Conservation (phyloP, 78 protist species). For the Thecamonas trahens region DNA sequence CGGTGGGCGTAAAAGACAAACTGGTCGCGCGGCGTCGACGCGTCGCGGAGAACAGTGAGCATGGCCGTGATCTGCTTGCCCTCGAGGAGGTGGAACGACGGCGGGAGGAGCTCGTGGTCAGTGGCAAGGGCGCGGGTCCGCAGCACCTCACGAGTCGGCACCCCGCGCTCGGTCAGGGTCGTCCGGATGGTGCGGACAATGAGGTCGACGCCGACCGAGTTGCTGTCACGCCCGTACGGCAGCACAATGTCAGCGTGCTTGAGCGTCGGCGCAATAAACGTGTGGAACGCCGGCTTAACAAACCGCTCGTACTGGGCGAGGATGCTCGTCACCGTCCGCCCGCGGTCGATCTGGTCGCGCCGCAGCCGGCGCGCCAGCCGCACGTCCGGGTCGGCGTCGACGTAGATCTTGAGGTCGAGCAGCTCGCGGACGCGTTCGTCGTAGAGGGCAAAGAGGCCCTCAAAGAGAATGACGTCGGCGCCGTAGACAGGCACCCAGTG, state of each 20-base stretch:
- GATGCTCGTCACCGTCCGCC: conserved; percentile 11
- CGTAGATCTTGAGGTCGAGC: conserved; percentile 27
- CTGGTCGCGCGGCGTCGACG: neutral
- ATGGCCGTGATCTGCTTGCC: conserved; percentile 16
- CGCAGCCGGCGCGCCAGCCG: conserved; percentile 1
- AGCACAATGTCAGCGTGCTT: conserved; percentile 27
- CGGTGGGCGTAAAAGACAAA: conserved; percentile 34
- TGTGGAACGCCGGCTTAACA: conserved; percentile 32
- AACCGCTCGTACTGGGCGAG: conserved; percentile 16
- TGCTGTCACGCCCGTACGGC: conserved; percentile 21
- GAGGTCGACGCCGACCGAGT: conserved; percentile 7
- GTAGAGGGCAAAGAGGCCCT: conserved; percentile 16
- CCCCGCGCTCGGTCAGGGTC: no score
- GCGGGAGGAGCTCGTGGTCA: no score
- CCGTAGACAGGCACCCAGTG: neutral
- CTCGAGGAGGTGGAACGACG: no score
- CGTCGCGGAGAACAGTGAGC: conserved; percentile 18
- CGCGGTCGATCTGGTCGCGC: conserved; percentile 30
- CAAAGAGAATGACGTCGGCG: conserved; percentile 15
- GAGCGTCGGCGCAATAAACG: conserved; percentile 20
- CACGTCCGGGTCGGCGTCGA: conserved; percentile 16
- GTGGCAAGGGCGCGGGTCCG: no score
- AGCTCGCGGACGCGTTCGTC: neutral
- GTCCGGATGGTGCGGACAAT: neutral
- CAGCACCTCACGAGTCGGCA: no score